Percentiles rank a stretch among this genome's conserved stretches.
phyloP scores from a whole-genome alignment of 1,284 basidiomycete species.

The Cryptococcus sp. region DNA sequence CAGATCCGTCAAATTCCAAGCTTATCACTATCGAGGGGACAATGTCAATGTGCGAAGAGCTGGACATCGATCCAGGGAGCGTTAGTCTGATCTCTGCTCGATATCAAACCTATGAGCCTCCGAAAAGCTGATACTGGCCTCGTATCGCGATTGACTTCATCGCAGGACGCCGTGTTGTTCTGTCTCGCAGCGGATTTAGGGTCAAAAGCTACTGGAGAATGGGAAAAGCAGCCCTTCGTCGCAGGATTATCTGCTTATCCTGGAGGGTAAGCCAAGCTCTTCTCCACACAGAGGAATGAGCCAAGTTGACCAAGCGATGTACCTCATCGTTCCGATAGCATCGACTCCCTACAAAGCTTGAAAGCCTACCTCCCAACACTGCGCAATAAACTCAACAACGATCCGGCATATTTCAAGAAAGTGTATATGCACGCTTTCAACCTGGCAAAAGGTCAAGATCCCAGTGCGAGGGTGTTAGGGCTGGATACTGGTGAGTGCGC shows the following conservation, averaged over 20 bases:
- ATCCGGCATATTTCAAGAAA: conserved; percentile 75
- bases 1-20: conserved; percentile 45
- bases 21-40: conserved; percentile 54
- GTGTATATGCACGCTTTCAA: conserved; percentile 89
- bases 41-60: conserved; percentile 47
- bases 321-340: conserved; percentile 53
- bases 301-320: not conserved
- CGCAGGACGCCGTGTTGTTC: conserved; percentile 50
- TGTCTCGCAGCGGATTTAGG: conserved; percentile 53
- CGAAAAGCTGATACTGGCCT: not conserved
- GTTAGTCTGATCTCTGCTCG: conserved; percentile 24
- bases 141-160: not conserved
- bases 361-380: conserved; percentile 62
- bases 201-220: conserved; percentile 64
- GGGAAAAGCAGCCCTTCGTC: conserved; percentile 72
- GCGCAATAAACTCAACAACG: conserved; percentile 64
- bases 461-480: conserved; percentile 60
- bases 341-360: conserved; percentile 72
- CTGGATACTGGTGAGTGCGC: conserved; percentile 55
- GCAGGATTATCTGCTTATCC: conserved; percentile 70
- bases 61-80: conserved; percentile 50
- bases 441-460: conserved; percentile 67
- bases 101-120: conserved; percentile 46
- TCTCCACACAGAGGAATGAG: not conserved
- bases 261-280: conserved; percentile 30